Conservation (phyloP, 768 basidiomycete species). For the Collybia sp. region DNA sequence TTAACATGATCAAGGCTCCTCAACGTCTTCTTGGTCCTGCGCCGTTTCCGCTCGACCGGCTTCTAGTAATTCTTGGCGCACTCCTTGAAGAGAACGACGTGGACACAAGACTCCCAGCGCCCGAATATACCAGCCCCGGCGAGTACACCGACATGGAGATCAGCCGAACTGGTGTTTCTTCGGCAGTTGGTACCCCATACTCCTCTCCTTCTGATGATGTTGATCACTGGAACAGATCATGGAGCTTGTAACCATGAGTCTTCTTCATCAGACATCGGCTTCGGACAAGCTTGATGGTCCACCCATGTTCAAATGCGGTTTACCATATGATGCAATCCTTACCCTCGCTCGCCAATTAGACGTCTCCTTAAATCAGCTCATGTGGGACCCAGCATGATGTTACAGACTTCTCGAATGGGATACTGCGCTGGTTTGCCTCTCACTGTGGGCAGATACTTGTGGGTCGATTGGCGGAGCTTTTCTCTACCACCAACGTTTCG, state of each 20-base stretch:
- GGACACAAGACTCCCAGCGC: slow-evolving; percentile 39
- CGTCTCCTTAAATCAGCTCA: slow-evolving; percentile 55
- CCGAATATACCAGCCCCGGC: slow-evolving; percentile 52
- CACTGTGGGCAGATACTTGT: no score
- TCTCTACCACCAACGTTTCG: no score
- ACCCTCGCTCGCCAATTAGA: slow-evolving; percentile 55
- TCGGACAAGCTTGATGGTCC: slow-evolving; percentile 64
- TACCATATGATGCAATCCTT: slow-evolving; percentile 55
- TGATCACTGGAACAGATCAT: slow-evolving; percentile 40
- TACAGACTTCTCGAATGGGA: no score
- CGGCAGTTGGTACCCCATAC: slow-evolving; percentile 40
- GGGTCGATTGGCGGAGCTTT: no score
- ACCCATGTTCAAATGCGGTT: slow-evolving; percentile 68
- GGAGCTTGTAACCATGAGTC: slow-evolving; percentile 59
- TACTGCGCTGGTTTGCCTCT: no score
- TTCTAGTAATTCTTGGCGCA: slow-evolving; percentile 76
- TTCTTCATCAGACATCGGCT: slow-evolving; percentile 61
- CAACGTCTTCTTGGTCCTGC: slow-evolving; percentile 78
- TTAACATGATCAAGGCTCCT: slow-evolving; percentile 41
- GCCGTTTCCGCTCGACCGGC: slow-evolving; percentile 73
- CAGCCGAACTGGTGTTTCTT: slow-evolving; percentile 52
- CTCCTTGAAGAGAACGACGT: slow-evolving; percentile 71
- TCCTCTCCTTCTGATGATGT: neutral
- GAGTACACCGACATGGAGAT: slow-evolving; percentile 77
- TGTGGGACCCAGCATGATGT: slow-evolving; percentile 60